Evolutionary conservation across 2,329 filamentous ascomycete species (phyloP).

Genomic region (Ampelomyces quisqualis): DNA sequence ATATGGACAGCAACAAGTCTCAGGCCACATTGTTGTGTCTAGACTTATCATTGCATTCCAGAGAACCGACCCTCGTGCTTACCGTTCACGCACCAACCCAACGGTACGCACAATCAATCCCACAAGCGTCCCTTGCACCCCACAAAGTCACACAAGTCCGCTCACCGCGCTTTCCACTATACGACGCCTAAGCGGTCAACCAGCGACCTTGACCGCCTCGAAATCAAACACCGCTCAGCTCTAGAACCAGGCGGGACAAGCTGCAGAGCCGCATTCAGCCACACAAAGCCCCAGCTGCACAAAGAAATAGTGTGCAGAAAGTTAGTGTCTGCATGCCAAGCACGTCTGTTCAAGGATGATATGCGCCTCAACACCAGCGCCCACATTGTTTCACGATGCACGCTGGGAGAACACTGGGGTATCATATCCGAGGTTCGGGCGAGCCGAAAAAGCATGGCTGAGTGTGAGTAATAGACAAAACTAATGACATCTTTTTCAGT

Average conservation of each 20-base stretch:
- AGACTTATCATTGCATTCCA: no score
- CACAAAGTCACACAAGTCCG: not conserved
- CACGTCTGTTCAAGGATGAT: not conserved
- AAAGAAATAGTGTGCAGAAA: no score
- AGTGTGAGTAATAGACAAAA: no score
- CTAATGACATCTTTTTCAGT: no score
- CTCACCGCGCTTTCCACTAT: constrained; percentile 1
- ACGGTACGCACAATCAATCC: not conserved
- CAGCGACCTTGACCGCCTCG: no score
- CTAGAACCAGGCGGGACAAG: not conserved
- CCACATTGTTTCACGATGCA: no score
- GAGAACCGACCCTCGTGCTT: no score
- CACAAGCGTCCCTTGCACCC: not conserved
- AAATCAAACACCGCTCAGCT: not conserved
- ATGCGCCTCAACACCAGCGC: constrained; percentile 4
- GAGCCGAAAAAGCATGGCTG: no score
- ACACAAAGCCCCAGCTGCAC: constrained; percentile 1
- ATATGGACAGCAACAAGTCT: no score
- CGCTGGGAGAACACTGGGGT: no score
- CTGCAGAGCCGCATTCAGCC: constrained; percentile 4
- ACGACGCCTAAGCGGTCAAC: not conserved
- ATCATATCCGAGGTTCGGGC: no score
- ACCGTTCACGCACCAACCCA: not conserved
- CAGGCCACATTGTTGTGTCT: no score
- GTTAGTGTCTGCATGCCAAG: constrained; percentile 1